phyloP scores from a whole-genome alignment of 345 rosid genomes.

The Hibiscus mutabilis region DNA sequence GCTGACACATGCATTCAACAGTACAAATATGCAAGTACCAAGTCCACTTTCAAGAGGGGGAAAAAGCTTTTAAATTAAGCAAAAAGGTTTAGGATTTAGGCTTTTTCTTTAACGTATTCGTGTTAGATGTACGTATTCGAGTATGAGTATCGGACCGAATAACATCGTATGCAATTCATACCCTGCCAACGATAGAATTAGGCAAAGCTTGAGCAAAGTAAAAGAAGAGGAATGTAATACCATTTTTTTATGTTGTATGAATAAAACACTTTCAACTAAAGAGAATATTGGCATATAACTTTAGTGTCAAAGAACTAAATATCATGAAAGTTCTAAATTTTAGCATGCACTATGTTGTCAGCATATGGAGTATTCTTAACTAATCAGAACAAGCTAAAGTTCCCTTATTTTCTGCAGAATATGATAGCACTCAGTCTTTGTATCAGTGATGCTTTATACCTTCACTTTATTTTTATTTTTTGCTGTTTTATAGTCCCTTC shows the following conservation, averaged over 20 bases:
- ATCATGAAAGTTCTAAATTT: neutral
- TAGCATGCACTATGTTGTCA: neutral
- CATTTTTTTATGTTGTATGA: neutral
- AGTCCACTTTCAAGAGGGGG: neutral
- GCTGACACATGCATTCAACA: neutral
- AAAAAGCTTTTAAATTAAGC: neutral
- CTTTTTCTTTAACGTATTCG: too few relatives aligned
- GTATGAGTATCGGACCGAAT: neutral
- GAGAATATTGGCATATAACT: neutral
- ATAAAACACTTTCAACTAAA: neutral
- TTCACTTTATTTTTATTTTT: neutral
- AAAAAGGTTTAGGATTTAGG: neutral
- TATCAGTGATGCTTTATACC: neutral
- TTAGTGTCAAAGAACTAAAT: neutral
- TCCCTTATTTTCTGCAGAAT: conserved; percentile 4
- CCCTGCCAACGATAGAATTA: conserved; percentile 9
- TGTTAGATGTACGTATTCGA: neutral
- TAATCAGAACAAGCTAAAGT: conserved; percentile 3
- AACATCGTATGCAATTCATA: neutral
- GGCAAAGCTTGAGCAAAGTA: conserved; percentile 7
- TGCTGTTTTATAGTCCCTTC: neutral
- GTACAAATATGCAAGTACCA: neutral
- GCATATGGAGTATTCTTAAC: conserved; percentile 1
- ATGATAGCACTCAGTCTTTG: neutral
- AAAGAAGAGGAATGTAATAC: neutral